Evolutionary conservation across 768 basidiomycete species (phyloP).

Genomic region (Sistotremastrum suecicum): DNA sequence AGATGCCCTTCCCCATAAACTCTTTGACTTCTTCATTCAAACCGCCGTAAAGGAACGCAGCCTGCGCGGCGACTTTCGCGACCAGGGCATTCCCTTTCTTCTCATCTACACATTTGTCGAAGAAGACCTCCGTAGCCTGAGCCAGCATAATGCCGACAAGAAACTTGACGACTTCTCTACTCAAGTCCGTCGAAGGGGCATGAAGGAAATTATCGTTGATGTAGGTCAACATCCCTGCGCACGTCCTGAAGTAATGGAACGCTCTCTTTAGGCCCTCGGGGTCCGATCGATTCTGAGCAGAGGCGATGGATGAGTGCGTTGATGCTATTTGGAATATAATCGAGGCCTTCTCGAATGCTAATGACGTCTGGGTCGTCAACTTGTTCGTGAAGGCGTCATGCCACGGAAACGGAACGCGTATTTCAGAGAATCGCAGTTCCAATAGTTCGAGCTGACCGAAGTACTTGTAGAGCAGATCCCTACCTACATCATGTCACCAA

Average conservation of each 20-base stretch:
- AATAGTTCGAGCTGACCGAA: conserved; percentile 97
- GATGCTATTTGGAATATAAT: conserved; percentile 93
- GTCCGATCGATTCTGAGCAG: conserved; percentile 71
- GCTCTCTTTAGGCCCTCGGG: conserved; percentile 89
- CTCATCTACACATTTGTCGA: conserved; percentile 88
- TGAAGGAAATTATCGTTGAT: conserved; percentile 99
- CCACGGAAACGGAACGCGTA: conserved; percentile 94
- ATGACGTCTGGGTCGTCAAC: conserved; percentile 84
- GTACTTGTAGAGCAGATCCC: conserved; percentile 96
- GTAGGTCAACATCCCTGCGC: conserved; percentile 94
- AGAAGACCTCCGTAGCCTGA: conserved; percentile 92
- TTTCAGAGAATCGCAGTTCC: conserved; percentile 92
- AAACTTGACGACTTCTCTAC: conserved; percentile 88
- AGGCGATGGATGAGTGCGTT: conserved; percentile 84
- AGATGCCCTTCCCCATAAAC: conserved; percentile 90
- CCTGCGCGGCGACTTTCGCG: conserved; percentile 72
- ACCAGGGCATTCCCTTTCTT: conserved; percentile 73
- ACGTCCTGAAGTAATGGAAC: conserved; percentile 80
- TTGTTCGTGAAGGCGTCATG: conserved; percentile 94
- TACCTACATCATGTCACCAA: conserved; percentile 28
- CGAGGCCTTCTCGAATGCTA: conserved; percentile 97
- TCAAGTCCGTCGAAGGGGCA: conserved; percentile 90
- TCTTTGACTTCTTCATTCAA: conserved; percentile 92
- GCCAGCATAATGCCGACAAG: conserved; percentile 77
- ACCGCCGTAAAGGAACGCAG: conserved; percentile 64